Base-by-base conservation (phyloP, 768 basidiomycete species). In the Tylopilus subfusipes region DNA sequence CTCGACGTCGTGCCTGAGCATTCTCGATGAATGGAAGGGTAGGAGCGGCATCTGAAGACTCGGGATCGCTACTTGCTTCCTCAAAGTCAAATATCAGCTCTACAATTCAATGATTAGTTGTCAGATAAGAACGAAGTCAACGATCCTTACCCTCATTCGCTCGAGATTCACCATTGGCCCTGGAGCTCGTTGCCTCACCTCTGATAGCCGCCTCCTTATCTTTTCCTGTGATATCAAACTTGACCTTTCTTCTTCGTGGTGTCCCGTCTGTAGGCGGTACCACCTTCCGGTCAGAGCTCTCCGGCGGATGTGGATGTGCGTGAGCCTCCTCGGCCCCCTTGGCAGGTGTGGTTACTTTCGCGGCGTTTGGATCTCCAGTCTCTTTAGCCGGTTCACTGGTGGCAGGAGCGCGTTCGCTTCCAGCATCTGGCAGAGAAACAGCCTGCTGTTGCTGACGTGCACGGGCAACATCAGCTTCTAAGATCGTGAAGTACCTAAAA, bases 61-160 rank as follows among this genome's bases (percentile, higher is more conserved):
- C 61, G 38, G 63, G 72, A 60, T 68, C 56, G 29, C 68, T 68
- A 9, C 47, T 64, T 33, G 79, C 81, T 42, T 83, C 82, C 48
- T 91, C 89, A 58, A 90, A 72, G 49, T 82, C 80, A 57, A 91
- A 91, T 36, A 91, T 80, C 73, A 84, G 75, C 50, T 83, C 87
- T 86, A 39, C 43, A n/a, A 22, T 30, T 31, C 14, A 12, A 33
- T 16, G 53, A 33, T 63, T 49, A 64, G 50, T 27, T 13, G 4
- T 34, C 8, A n/a, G 50, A 11, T 22, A 48, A 38, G 24, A 10
- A 39, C 2, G 30, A 48, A 44, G 44, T 24, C 25, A 34, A 50
- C 49, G 49, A 58, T 54, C 68, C 72, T 54, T 57, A 82, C 84
- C 84, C 74, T 81, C 77, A 25, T 71, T 66, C 47, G 69, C 72